phyloP scores from a whole-genome alignment of 352 stramenopile species.

The Globisporangium solare region DNA sequence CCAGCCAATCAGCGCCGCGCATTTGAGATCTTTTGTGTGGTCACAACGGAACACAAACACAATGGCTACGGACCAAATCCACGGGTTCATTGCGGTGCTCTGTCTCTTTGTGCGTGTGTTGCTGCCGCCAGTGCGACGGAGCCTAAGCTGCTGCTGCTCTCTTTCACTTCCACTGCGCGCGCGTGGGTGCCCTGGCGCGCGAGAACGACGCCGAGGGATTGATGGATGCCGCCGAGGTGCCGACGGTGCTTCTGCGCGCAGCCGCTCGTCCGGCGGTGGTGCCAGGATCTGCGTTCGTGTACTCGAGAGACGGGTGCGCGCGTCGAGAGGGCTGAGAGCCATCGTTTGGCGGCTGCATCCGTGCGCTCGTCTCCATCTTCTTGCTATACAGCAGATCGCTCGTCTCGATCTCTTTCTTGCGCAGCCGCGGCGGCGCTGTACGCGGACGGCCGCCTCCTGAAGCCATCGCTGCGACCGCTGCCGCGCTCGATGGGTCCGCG shows the following conservation, averaged over 20 bases:
- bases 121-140: not conserved
- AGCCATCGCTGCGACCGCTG: not conserved
- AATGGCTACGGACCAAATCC: no score
- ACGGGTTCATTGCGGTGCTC: not conserved
- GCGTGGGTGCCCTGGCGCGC: slow-evolving; percentile 19
- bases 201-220: slow-evolving; percentile 13
- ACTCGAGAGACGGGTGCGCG: slow-evolving; percentile 32
- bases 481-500: not conserved
- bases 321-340: slow-evolving; percentile 21
- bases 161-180: slow-evolving; percentile 47
- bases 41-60: no score
- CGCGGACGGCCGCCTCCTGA: slow-evolving; percentile 18
- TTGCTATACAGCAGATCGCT: slow-evolving; percentile 41
- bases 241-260: slow-evolving; percentile 9
- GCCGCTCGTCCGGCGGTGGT: not conserved
- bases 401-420: slow-evolving; percentile 39
- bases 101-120: no score
- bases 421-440: slow-evolving; percentile 31
- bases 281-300: not conserved
- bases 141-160: not conserved
- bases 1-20: slow-evolving; percentile 2
- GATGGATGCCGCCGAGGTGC: not conserved
- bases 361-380: slow-evolving; percentile 25
- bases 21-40: slow-evolving; percentile 10
- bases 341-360: slow-evolving; percentile 21